These are phyloP conservation scores for Chaetomiaceae sp. DNA, from an alignment of 2,329 filamentous ascomycete species.

Conservation along the genomic window DNA sequence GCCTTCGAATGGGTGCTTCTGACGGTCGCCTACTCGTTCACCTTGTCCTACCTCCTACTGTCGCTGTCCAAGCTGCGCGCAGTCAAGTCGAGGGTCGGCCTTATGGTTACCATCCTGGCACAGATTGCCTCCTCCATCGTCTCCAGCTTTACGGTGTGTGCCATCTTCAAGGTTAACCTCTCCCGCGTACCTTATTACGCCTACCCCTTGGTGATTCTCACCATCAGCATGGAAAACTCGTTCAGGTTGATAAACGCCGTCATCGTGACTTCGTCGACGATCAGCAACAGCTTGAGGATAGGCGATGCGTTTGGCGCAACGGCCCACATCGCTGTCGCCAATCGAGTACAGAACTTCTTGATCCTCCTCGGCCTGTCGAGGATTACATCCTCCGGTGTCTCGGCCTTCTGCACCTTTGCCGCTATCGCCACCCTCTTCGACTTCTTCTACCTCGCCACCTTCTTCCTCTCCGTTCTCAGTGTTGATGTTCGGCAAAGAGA, in stretches of 20 bases:
- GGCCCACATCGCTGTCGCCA: slow-evolving; percentile 61
- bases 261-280: slow-evolving; percentile 62
- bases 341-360: slow-evolving; percentile 61
- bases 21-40: slow-evolving; percentile 57
- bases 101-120: slow-evolving; percentile 62
- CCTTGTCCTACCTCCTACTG: slow-evolving; percentile 57
- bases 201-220: slow-evolving; percentile 70
- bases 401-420: slow-evolving; percentile 70
- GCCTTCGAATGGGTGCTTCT: slow-evolving; percentile 58
- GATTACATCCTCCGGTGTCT: slow-evolving; percentile 62
- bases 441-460: slow-evolving; percentile 71
- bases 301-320: slow-evolving; percentile 69
- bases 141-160: slow-evolving; percentile 75
- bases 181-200: slow-evolving; percentile 67
- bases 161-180: slow-evolving; percentile 67
- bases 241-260: slow-evolving; percentile 73
- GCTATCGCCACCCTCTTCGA: slow-evolving; percentile 70
- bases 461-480: slow-evolving; percentile 72
- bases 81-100: slow-evolving; percentile 67
- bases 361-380: slow-evolving; percentile 61
- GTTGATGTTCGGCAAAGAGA: slow-evolving; percentile 73
- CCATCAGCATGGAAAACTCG: slow-evolving; percentile 73
- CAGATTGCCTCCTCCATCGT: slow-evolving; percentile 68
- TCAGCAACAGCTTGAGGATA: slow-evolving; percentile 62
- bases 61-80: slow-evolving; percentile 65